Percentiles rank a stretch among this genome's conserved stretches.
These are phyloP conservation scores for Aspergillus uvarum DNA, from an alignment of 2,329 filamentous ascomycete genomes.

Conservation along the genomic window DNA sequence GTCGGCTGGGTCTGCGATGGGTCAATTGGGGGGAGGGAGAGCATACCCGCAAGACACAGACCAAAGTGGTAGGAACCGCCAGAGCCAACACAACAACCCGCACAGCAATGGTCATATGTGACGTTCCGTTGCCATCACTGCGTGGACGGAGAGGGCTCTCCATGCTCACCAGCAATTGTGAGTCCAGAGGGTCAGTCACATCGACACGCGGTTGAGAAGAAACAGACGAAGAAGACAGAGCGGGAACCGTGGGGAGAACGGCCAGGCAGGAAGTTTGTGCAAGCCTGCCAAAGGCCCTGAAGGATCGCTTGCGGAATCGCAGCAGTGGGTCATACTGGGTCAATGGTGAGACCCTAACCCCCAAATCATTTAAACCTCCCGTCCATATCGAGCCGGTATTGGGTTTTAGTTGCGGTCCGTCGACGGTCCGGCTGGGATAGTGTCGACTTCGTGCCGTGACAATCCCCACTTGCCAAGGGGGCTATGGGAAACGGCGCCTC, in stretches of 20 bases:
- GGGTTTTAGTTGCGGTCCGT: neutral
- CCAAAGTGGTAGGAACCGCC: constrained; percentile 4
- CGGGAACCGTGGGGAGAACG: neutral
- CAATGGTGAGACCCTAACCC: neutral
- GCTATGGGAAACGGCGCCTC: neutral
- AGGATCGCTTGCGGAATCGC: neutral
- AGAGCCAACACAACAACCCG: constrained; percentile 3
- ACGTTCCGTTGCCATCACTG: neutral
- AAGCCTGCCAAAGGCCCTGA: neutral
- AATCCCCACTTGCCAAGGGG: neutral
- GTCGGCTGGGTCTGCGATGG: neutral
- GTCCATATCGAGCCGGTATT: neutral
- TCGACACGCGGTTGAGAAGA: neutral
- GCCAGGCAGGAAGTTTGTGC: neutral
- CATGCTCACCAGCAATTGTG: neutral
- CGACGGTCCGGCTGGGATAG: neutral
- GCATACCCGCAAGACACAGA: constrained; percentile 1
- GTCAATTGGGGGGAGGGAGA: neutral
- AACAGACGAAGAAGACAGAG: neutral
- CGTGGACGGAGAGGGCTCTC: neutral
- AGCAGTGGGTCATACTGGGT: neutral
- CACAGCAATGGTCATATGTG: constrained; percentile 2
- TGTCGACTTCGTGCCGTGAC: neutral
- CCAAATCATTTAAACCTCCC: neutral
- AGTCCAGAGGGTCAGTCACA: neutral